Evolutionary conservation across 768 basidiomycete species (phyloP).

Genomic region (Arthromyces matolae): DNA sequence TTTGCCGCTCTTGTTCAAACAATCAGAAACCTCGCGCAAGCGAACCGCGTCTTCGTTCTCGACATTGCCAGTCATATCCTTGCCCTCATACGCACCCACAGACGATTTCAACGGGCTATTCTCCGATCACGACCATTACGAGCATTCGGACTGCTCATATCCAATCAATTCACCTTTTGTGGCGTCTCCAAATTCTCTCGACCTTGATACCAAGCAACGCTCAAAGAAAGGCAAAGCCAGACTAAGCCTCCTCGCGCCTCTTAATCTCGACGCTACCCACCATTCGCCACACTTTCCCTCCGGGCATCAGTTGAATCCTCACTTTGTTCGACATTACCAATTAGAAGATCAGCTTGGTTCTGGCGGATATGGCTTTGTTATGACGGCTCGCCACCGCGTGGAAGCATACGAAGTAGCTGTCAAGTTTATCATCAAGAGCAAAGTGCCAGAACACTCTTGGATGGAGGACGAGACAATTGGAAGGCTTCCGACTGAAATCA

Average conservation of each 20-base stretch:
- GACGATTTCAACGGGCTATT: conserved; percentile 9
- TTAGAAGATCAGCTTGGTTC: conserved; percentile 80
- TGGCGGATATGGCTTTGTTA: conserved; percentile 94
- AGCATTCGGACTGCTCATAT: conserved; percentile 1
- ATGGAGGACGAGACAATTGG: conserved; percentile 59
- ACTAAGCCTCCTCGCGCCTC: conserved; percentile 14
- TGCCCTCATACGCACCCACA: conserved; percentile 13
- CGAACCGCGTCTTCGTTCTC: conserved; percentile 5
- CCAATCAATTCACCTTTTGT: conserved; percentile 3
- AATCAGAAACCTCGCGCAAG: conserved; percentile 4
- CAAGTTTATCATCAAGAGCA: conserved; percentile 90
- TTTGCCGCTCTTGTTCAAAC: conserved; percentile 9
- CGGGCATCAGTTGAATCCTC: conserved; percentile 55
- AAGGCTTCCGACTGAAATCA: conserved; percentile 76
- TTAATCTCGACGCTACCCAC: conserved; percentile 30
- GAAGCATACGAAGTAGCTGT: conserved; percentile 77
- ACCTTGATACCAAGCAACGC: conserved; percentile 10
- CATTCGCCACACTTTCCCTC: conserved; percentile 49
- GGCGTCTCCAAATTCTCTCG: conserved; percentile 8
- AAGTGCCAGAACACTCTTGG: conserved; percentile 56
- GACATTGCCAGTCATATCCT: conserved; percentile 8
- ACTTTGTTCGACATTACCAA: conserved; percentile 57
- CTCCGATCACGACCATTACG: conserved; percentile 9
- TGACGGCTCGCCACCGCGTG: conserved; percentile 68
- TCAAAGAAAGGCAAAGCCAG: conserved; percentile 3